These are phyloP conservation scores for Coemansia sp. DNA, from an alignment of 192 early-diverging fungal species.

Conservation along the genomic window DNA sequence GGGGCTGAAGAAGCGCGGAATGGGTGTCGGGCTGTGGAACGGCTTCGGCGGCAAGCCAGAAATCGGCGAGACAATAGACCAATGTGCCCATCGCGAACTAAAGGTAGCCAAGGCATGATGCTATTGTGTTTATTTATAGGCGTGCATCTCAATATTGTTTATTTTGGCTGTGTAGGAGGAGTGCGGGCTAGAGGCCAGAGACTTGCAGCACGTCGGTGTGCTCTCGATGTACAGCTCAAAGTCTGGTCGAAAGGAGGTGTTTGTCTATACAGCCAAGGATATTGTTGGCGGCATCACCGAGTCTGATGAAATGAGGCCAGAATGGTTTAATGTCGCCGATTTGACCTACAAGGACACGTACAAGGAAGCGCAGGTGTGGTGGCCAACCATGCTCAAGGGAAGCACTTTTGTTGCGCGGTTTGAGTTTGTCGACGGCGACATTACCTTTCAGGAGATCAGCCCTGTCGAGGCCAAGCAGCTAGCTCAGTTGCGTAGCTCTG, in stretches of 20 bases:
- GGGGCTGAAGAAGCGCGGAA: slow-evolving; percentile 77
- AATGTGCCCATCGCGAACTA: slow-evolving; percentile 66
- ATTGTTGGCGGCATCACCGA: slow-evolving; percentile 57
- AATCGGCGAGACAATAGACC: slow-evolving; percentile 59
- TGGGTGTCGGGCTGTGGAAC: slow-evolving; percentile 68
- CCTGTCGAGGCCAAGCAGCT: not conserved
- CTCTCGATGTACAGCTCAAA: slow-evolving; percentile 60
- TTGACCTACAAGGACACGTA: slow-evolving; percentile 65
- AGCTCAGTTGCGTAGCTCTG: not conserved
- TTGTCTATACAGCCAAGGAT: slow-evolving; percentile 55
- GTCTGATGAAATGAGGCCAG: slow-evolving; percentile 74
- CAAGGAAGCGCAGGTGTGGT: slow-evolving; percentile 37
- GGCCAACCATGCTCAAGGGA: slow-evolving; percentile 34
- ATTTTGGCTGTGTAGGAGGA: slow-evolving; percentile 50
- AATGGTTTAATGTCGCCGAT: slow-evolving; percentile 59
- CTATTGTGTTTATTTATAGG: not conserved
- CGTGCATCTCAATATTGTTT: not conserved
- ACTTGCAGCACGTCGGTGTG: slow-evolving; percentile 54
- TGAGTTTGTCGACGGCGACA: slow-evolving; percentile 15
- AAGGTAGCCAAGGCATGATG: slow-evolving; percentile 22
- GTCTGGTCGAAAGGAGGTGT: slow-evolving; percentile 54
- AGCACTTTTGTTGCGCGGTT: slow-evolving; percentile 29
- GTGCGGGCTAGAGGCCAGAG: slow-evolving; percentile 49
- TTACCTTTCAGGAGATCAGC: slow-evolving; percentile 16
- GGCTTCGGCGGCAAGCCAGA: slow-evolving; percentile 82